Percentiles rank a stretch among this genome's conserved stretches.
These are phyloP conservation scores for Diaporthe sp. DNA, from an alignment of 2,329 filamentous ascomycete genomes.

Conservation along the genomic window DNA sequence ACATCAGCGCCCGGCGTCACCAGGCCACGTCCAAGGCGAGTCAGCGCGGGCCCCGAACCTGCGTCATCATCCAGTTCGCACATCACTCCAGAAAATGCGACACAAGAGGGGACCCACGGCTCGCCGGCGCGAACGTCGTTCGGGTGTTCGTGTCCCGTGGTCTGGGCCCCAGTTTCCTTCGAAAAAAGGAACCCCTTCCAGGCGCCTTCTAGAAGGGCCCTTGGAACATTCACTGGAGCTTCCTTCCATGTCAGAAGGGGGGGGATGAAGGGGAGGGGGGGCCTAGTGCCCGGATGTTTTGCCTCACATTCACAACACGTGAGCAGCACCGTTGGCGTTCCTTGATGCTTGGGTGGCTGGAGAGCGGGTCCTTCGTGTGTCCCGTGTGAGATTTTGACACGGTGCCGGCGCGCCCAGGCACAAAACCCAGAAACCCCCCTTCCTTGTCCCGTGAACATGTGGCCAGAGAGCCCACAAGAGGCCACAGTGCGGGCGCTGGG, in stretches of 20 bases:
- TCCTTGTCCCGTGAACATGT: constrained; percentile 18
- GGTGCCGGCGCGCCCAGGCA: not conserved
- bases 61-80: constrained; percentile 18
- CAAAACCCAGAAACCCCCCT: not conserved
- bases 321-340: not conserved
- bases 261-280: not conserved
- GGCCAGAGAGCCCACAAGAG: constrained; percentile 21
- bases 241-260: constrained; percentile 20
- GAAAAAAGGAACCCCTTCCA: not conserved
- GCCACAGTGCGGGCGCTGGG: constrained; percentile 16
- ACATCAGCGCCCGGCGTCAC: constrained; percentile 26
- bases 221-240: constrained; percentile 30
- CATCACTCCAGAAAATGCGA: constrained; percentile 11
- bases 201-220: constrained; percentile 35
- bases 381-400: constrained; percentile 1
- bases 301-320: not conserved
- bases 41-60: constrained; percentile 13
- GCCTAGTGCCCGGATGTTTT: not conserved
- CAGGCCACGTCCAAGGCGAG: not conserved
- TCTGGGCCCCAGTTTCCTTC: not conserved
- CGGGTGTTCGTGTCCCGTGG: constrained; percentile 5
- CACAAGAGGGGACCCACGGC: constrained; percentile 11
- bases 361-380: not conserved
- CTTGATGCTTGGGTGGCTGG: constrained; percentile 26
- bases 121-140: constrained; percentile 3